These are phyloP conservation scores for Solanum acaule DNA, from an alignment of 257 asterid genomes.

Conservation along the genomic window DNA sequence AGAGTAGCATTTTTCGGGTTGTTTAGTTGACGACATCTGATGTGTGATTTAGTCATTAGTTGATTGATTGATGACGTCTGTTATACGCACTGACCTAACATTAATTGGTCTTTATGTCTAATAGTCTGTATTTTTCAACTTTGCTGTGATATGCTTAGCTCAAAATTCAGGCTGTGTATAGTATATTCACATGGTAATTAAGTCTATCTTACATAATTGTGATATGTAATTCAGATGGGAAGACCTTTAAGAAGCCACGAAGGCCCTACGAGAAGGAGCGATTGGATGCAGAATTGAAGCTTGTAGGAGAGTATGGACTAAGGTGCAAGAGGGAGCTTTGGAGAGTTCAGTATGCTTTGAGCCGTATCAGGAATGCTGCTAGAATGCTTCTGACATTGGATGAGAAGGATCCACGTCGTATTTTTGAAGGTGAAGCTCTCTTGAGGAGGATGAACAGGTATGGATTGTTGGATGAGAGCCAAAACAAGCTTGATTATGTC, in stretches of 20 bases:
- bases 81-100: not conserved
- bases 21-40: not conserved
- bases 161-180: not conserved
- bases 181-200: not conserved
- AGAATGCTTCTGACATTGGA: slow-evolving; percentile 2
- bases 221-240: not conserved
- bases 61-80: not conserved
- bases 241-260: slow-evolving; percentile 5
- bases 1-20: not conserved
- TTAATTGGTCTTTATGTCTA: not conserved
- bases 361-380: slow-evolving; percentile 6
- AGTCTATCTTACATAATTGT: not conserved
- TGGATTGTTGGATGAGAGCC: not conserved
- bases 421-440: slow-evolving; percentile 10
- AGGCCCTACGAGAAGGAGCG: slow-evolving; percentile 13
- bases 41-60: not conserved
- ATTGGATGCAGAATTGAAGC: not conserved
- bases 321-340: not conserved
- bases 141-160: not conserved
- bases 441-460: slow-evolving; percentile 6
- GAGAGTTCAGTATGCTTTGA: slow-evolving; percentile 7
- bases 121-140: not conserved
- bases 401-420: slow-evolving; percentile 1
- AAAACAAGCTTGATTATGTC: not conserved
- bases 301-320: not conserved